Conservation (phyloP, 129 eudicot genomes). For the sunflower (Helianthus annuus) region HanXRQr2.0-SUNRISE NC_035441.2:160966791-160967290, state of each 20-base stretch:
- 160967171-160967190: not conserved
- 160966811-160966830: conserved; percentile 81
- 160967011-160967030: conserved; percentile 90
- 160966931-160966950: not conserved
- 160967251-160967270: conserved; percentile 7
- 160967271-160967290: conserved; percentile 12
- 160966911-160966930: conserved; percentile 77
- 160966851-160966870: conserved; percentile 78
- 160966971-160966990: not conserved
- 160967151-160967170: conserved; percentile 47
- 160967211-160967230: not conserved
- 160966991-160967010: conserved; percentile 45
- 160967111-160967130: conserved; percentile 36
- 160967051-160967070: conserved; percentile 48
- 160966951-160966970: not conserved
- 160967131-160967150: conserved; percentile 83
- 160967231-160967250: conserved; percentile 1
- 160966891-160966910: conserved; percentile 69
- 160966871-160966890: conserved; percentile 73
- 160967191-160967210: conserved; percentile 2
- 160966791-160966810: conserved; percentile 14
- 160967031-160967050: conserved; percentile 72
- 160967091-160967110: not conserved
- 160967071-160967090: conserved; percentile 20
- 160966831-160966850: conserved; percentile 77